These are phyloP conservation scores for Phytophthora pistaciae DNA, from an alignment of 352 stramenopile species.

Conservation along the genomic window DNA sequence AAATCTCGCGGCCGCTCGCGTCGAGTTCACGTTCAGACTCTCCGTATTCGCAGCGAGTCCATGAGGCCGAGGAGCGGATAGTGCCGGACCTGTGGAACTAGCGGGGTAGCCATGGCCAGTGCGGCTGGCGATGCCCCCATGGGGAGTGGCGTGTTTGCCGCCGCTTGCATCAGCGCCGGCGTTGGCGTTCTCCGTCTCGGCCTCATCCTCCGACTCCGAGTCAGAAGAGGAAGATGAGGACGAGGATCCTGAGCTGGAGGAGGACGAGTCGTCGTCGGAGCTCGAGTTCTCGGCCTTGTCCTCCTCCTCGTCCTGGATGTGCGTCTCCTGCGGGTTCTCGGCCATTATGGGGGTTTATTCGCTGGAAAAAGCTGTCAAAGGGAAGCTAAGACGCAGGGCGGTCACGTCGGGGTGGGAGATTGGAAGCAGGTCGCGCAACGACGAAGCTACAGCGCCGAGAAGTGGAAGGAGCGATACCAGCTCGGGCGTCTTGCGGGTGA, in stretches of 20 bases:
- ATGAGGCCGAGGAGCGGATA: slow-evolving; percentile 43
- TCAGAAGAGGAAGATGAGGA: slow-evolving; percentile 83
- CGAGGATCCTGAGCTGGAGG: slow-evolving; percentile 71
- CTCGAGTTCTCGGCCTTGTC: slow-evolving; percentile 67
- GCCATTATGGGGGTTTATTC: slow-evolving; percentile 28
- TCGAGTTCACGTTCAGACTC: slow-evolving; percentile 79
- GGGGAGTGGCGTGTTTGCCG: slow-evolving; percentile 12
- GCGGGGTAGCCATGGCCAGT: slow-evolving; percentile 15
- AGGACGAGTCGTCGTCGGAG: slow-evolving; percentile 82
- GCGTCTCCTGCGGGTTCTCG: slow-evolving; percentile 36
- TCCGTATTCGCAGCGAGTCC: slow-evolving; percentile 46
- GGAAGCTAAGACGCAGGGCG: background rate
- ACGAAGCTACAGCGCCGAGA: background rate
- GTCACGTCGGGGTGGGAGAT: background rate
- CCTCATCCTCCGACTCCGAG: slow-evolving; percentile 84
- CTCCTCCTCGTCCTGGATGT: slow-evolving; percentile 40
- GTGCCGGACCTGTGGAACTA: slow-evolving; percentile 24
- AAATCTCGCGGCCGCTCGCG: slow-evolving; percentile 70
- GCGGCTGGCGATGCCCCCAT: slow-evolving; percentile 16
- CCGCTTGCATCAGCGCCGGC: slow-evolving; percentile 6
- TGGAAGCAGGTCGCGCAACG: too few species aligned
- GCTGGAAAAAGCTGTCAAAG: background rate
- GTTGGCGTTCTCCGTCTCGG: slow-evolving; percentile 30
- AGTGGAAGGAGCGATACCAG: background rate
- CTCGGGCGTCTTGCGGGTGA: slow-evolving; percentile 7